Base-by-base conservation (phyloP, 495 filamentous ascomycete genomes). In the Tetracladium setigerum region DNA sequence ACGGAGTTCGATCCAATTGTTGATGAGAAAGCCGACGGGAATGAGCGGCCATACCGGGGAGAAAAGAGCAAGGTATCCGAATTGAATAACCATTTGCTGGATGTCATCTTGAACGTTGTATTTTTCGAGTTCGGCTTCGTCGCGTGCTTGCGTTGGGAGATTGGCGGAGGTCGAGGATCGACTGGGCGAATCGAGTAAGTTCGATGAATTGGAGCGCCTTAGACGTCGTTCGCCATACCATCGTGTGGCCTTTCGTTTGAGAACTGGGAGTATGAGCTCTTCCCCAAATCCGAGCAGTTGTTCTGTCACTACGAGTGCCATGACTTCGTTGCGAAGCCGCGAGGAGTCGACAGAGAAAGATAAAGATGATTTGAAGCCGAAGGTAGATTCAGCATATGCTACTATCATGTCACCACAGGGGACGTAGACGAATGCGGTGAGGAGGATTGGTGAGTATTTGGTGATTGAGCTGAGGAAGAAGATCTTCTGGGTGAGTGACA, bases 381-480 rank as follows among this genome's bases (percentile, higher is more conserved):
- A 7, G 22, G 7, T 27, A 27, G 22, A 27, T 27, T 27, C 48
- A 16, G 44, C 30, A 16, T 44, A 51, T 14, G 48, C 39, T 15
- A 45, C 38, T 11, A 51, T 30, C 18, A 38, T 24, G 24, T 51
- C 17, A 14, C 48, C 48, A 38, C 43, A 51, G 8, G 48, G 48
- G 30, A 51, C 49, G 22, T 52, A 52, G 49, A 52, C 43, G 15
- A 52, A 52, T 10, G 49, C 49, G 22, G 44, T 52, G 3, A 52
- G 43, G 18, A 52, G 31, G 42, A 52, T 47, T 32, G 49, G 49
- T 2, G 46, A 17, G 15, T 52, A 52, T 22, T 46, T 47, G 8
- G 49, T 52, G 44, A 52, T 52, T 33, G 46, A 38, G 43, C 38
- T 47, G 19, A 52, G 43, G 2, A 52, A 34, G 24, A 52, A 52